Base-by-base conservation (phyloP, 495 filamentous ascomycete genomes). In the Aspergillus homomorphus region DNA sequence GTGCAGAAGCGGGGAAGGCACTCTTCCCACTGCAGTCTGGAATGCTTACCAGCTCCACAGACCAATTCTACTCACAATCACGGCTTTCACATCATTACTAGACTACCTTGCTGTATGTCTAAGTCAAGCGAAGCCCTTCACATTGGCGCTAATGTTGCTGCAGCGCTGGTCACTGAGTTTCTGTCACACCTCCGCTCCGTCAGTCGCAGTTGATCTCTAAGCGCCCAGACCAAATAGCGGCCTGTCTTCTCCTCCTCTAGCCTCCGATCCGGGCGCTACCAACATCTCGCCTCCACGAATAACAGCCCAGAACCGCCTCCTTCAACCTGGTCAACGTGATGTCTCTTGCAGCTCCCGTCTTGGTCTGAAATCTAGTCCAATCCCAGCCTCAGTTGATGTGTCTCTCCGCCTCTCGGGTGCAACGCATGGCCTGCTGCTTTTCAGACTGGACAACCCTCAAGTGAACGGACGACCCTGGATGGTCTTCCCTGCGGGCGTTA, bases 401-500 rank as follows among this genome's bases (percentile, higher is more conserved):
- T 43, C 54, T 53, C 38, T 41, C 43, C 33, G 61, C 53, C 60
- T 62, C 53, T 54, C 50, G 26, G 20, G 16, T 60, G 44, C 53
- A 59, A 33, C 57, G 49, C 55, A 57, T 57, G 21, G 18, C 46
- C 23, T 46, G n/a, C 52, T 20, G 28, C 33, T 38, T 2, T 12
- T 12, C 12, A 38, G 33, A 6, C 33, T 38, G 26, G 26, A 30
- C 26, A 30, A 30, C 15, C 51, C 42, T 38, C 42, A 19, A 22
- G 10, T 45, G 12, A 55, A 30, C 53, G 15, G 20, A 14, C 14
- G 44, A 45, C 53, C 53, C 26, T 20, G 22, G 4, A 24, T 30
- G 20, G 16, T 45, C 56, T 46, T 43, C 56, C 55, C 65, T 76
- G 73, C 72, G 68, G 68, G 64, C 46, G 48, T 62, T 57, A 66